phyloP scores from a whole-genome alignment of 192 early-diverging fungal species.

The Spizellomyces punctatus region DNA sequence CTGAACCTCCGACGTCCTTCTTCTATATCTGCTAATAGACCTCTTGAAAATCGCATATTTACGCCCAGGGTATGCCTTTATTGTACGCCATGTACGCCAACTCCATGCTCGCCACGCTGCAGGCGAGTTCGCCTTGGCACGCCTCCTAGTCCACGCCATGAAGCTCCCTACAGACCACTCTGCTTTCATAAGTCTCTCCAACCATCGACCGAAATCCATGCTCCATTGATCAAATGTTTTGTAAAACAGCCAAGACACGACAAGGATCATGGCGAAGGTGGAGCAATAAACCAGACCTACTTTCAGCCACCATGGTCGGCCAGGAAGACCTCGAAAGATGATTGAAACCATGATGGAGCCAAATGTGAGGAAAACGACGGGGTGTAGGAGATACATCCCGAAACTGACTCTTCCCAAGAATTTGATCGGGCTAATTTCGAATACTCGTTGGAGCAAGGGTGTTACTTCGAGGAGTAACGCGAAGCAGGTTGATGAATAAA shows the following conservation, averaged over 20 bases:
- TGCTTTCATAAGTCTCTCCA: not conserved
- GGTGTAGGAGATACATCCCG: constrained; percentile 18
- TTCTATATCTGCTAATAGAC: too few species aligned
- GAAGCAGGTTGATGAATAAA: constrained; percentile 1
- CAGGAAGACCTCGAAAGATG: not conserved
- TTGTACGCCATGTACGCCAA: too few species aligned
- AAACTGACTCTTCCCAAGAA: constrained; percentile 23
- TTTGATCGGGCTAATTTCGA: not conserved
- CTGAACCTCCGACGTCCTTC: too few species aligned
- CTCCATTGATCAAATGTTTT: constrained; percentile 20
- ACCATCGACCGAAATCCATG: not conserved
- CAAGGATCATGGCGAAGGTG: not conserved
- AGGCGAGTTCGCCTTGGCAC: too few species aligned
- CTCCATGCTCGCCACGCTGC: too few species aligned
- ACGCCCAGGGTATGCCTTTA: too few species aligned
- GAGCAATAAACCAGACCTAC: not conserved
- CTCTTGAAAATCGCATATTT: too few species aligned
- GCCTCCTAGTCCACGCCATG: too few species aligned
- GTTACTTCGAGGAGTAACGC: constrained; percentile 17
- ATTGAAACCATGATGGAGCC: constrained; percentile 4
- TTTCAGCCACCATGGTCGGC: not conserved
- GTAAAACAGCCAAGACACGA: not conserved
- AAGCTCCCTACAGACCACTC: too few species aligned
- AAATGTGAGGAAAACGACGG: constrained; percentile 1
- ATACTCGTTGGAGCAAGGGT: constrained; percentile 10